Conservation (phyloP, 768 basidiomycete species). For the Kwoniella sp. region DNA sequence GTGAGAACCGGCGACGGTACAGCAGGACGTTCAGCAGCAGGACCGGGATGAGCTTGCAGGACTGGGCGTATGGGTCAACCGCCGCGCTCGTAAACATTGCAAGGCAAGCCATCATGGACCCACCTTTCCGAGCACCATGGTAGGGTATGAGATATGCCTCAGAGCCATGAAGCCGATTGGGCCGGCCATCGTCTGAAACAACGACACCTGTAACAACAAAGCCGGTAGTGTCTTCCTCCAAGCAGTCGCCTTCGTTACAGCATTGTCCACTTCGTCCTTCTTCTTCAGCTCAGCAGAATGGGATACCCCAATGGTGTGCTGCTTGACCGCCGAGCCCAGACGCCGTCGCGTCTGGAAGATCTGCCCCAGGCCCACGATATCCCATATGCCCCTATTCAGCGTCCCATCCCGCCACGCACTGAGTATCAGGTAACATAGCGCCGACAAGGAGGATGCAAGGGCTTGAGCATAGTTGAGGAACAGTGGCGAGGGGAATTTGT, state of each 20-base stretch:
- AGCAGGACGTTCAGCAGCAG: constrained; percentile 89
- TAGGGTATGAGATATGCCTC: constrained; percentile 93
- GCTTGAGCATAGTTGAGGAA: constrained; percentile 47
- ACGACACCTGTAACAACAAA: constrained; percentile 64
- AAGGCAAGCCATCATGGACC: not conserved
- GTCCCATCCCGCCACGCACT: constrained; percentile 28
- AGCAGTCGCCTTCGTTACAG: not conserved
- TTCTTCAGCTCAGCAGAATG: too few relatives aligned
- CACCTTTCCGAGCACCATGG: constrained; percentile 91
- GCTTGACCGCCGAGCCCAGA: too few relatives aligned
- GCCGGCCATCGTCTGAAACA: constrained; percentile 82
- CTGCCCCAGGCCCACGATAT: constrained; percentile 20
- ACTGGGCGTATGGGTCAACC: constrained; percentile 48
- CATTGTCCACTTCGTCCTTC: not conserved
- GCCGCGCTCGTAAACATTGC: not conserved
- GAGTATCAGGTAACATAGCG: constrained; percentile 34
- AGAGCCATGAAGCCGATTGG: constrained; percentile 96
- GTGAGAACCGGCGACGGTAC: constrained; percentile 85
- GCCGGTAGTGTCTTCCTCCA: constrained; percentile 26
- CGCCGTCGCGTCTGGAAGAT: constrained; percentile 2
- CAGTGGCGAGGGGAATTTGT: constrained; percentile 46
- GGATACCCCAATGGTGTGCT: too few relatives aligned
- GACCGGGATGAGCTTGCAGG: constrained; percentile 97
- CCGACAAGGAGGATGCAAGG: constrained; percentile 40
- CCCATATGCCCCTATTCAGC: constrained; percentile 1